Evolutionary conservation across 345 rosid species (phyloP).

Genomic region (Hibiscus mutabilis): DNA sequence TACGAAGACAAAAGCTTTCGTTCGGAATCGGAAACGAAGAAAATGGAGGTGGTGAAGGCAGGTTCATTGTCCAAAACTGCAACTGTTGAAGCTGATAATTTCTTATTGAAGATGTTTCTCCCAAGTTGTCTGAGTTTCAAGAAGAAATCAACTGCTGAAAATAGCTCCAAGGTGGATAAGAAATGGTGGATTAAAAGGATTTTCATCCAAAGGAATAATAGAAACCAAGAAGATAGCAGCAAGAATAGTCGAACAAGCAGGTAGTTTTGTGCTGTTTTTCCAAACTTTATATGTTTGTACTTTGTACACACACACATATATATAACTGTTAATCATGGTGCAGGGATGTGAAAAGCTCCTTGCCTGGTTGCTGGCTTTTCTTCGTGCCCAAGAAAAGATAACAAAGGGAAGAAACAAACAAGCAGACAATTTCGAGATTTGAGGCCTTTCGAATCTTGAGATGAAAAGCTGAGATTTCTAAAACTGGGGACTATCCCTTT

Average conservation of each 20-base stretch:
- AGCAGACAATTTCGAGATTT: neutral
- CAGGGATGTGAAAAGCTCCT: slow-evolving; percentile 9
- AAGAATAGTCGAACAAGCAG: slow-evolving; percentile 23
- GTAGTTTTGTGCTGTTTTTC: slow-evolving; percentile 12
- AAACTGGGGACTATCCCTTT: too few species aligned
- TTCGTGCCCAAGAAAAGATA: slow-evolving; percentile 12
- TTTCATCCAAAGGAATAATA: slow-evolving; percentile 1
- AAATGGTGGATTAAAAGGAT: slow-evolving; percentile 19
- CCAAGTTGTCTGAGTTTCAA: slow-evolving; percentile 27
- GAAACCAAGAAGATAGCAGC: slow-evolving; percentile 8
- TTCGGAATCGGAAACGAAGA: slow-evolving; percentile 14
- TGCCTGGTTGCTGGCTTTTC: slow-evolving; percentile 32
- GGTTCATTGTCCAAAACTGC: slow-evolving; percentile 22
- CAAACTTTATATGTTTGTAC: neutral
- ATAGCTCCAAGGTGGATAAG: slow-evolving; percentile 12
- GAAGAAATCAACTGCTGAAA: slow-evolving; percentile 15
- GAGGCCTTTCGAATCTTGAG: too few species aligned
- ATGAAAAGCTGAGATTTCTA: too few species aligned
- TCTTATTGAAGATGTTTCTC: slow-evolving; percentile 43
- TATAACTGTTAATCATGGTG: neutral
- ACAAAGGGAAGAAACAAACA: slow-evolving; percentile 2
- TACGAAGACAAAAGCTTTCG: neutral
- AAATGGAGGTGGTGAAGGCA: neutral
- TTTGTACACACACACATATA: neutral
- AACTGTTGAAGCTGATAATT: slow-evolving; percentile 38